A percentile compares a stretch with the other conserved stretches of the same genome.
Conservation (phyloP, 1,284 basidiomycete genomes). For the Ganoderma multipileum region DNA sequence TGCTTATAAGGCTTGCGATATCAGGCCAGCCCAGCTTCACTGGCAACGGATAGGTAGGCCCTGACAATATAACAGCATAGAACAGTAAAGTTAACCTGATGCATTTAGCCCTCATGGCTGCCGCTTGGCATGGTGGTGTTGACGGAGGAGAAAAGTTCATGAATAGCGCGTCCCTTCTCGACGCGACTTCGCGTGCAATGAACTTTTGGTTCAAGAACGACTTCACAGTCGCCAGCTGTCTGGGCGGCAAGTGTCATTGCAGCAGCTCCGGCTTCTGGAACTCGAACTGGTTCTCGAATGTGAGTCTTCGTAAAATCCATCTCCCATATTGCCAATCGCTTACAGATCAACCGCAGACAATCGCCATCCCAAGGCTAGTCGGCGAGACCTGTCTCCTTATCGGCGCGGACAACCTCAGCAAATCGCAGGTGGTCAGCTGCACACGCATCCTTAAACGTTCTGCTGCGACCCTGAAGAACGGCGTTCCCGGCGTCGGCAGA, state of each 20-base stretch:
- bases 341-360: constrained; percentile 47
- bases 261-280: constrained; percentile 67
- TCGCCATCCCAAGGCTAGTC: constrained; percentile 62
- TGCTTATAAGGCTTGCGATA: neutral
- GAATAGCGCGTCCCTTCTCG: constrained; percentile 45
- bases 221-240: constrained; percentile 57
- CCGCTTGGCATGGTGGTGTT: constrained; percentile 62
- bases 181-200: constrained; percentile 57
- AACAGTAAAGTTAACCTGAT: neutral
- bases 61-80: neutral
- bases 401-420: constrained; percentile 47
- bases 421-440: constrained; percentile 53
- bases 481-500: constrained; percentile 51
- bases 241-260: constrained; percentile 66
- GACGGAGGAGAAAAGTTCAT: constrained; percentile 46
- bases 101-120: constrained; percentile 45
- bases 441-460: constrained; percentile 57
- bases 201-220: constrained; percentile 71
- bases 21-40: constrained; percentile 60
- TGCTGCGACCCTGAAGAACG: constrained; percentile 55
- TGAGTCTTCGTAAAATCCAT: neutral
- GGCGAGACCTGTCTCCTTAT: constrained; percentile 65
- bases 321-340: neutral
- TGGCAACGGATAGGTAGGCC: constrained; percentile 64
- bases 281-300: constrained; percentile 71